phyloP scores from a whole-genome alignment of 2,329 filamentous ascomycete species.

The Sclerotinia glacialis region DNA sequence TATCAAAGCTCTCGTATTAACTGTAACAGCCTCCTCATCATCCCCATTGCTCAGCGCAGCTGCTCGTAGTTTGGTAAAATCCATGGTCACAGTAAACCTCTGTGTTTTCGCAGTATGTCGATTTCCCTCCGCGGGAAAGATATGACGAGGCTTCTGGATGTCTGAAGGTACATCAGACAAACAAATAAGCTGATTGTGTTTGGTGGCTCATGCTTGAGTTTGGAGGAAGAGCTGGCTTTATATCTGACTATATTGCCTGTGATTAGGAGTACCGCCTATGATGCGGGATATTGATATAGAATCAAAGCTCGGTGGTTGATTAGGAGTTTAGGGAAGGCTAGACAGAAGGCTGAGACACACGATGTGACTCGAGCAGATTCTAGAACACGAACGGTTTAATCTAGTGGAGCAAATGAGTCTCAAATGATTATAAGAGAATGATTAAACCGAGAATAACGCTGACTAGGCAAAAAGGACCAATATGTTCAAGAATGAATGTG shows the following conservation, averaged over 20 bases:
- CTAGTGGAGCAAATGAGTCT: background rate
- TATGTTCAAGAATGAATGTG: background rate
- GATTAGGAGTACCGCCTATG: background rate
- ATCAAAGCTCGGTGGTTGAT: background rate
- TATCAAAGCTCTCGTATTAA: constrained; percentile 93
- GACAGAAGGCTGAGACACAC: constrained; percentile 24
- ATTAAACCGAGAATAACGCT: too few relatives aligned
- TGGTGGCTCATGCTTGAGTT: background rate
- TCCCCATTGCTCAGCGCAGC: constrained; percentile 82
- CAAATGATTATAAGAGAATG: background rate
- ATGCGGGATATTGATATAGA: background rate
- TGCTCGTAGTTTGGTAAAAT: constrained; percentile 75
- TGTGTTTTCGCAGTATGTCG: background rate
- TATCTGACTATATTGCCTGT: background rate
- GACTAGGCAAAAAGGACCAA: background rate
- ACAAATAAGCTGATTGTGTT: background rate
- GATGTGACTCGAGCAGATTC: background rate
- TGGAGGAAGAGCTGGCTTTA: background rate
- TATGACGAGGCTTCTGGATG: background rate
- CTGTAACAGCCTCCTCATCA: constrained; percentile 95
- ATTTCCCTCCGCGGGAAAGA: background rate
- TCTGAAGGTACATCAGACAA: background rate
- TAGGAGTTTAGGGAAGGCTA: constrained; percentile 25
- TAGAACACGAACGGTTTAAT: background rate
- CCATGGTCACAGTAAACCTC: constrained; percentile 51